Evolutionary conservation across 23 red algal species (phyloP), one percentile per base, ranked within the genome.

Genomic region (Gracilaria vermiculophylla): DNA sequence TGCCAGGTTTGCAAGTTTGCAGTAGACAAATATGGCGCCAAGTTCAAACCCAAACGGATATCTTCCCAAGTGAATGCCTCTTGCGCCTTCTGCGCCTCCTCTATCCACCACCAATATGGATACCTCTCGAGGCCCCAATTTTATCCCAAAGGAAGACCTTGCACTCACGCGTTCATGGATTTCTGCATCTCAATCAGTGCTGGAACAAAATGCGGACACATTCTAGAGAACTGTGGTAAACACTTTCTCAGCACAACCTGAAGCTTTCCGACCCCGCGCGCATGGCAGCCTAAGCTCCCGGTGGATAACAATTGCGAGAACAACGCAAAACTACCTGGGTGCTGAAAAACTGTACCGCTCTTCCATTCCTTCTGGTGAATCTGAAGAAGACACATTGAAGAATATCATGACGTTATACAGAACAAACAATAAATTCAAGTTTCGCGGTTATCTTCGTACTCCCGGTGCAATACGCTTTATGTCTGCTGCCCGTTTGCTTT

Each of bases 331-430:
- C 13, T 78, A 78, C 29, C 28, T 78, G 49, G 27, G n/a, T n/a
- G n/a, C n/a, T n/a, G n/a, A 80, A 28, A 60, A 80, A 54, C 0
- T 54, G 11, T 80, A 80, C 40, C 19, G 53, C 4, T 15, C 76
- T 11, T 24, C 15, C 21, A 41, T 54, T 25, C 76, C 53, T 28
- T 80, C 76, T 36, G 76, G 50, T 34, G 76, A 80, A 37, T 10
- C 76, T 33, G 76, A 80, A 34, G 50, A 80, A 60, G 53, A 80
- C 15, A 54, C 76, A 31, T 13, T 42, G 0, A 54, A 17, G 27
- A 43, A 80, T 15, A 80, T 80, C 19, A 80, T 80, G 76, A 54
- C 44, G 0, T 60, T 80, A 24, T 80, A 80, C 53, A 0, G 51
- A 29, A n/a, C 57, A 6, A 49, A 80, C 19, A 80, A 80, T 24